phyloP scores from a whole-genome alignment of 768 basidiomycete genomes.

The Nidularia sp. region DNA sequence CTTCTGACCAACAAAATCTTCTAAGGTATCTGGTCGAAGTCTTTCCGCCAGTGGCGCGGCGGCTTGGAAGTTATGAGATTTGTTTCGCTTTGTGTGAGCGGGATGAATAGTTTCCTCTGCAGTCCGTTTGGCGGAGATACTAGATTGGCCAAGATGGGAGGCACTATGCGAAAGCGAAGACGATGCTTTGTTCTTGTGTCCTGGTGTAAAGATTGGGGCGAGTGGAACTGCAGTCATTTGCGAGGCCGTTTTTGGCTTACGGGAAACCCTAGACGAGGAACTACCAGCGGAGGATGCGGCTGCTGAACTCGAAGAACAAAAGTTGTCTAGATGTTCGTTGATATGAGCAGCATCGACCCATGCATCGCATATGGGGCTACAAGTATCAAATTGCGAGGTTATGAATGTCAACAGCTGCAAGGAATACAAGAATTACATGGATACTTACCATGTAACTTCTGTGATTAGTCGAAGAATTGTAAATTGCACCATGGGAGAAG shows the following conservation, averaged over 20 bases:
- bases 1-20: constrained; percentile 70
- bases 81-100: constrained; percentile 9
- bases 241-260: too few relatives aligned
- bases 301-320: constrained; percentile 19
- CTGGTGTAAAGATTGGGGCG: constrained; percentile 37
- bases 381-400: too few relatives aligned
- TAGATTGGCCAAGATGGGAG: too few relatives aligned
- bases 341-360: constrained; percentile 36
- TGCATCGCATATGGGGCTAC: constrained; percentile 46
- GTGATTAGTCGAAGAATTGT: too few relatives aligned
- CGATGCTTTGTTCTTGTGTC: constrained; percentile 9
- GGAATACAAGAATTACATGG: too few relatives aligned
- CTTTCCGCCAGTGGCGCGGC: constrained; percentile 67
- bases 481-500: too few relatives aligned
- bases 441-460: neutral
- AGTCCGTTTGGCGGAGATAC: too few relatives aligned
- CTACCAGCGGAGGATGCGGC: too few relatives aligned
- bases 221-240: constrained; percentile 14
- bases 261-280: too few relatives aligned
- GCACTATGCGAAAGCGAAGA: constrained; percentile 3
- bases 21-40: constrained; percentile 59
- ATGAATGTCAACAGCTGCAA: too few relatives aligned
- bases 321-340: constrained; percentile 49
- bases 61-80: constrained; percentile 7
- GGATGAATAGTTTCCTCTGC: too few relatives aligned